Conservation (phyloP, 805 yeast species). For the Wickerhamiella vanderwaltii region DNA sequence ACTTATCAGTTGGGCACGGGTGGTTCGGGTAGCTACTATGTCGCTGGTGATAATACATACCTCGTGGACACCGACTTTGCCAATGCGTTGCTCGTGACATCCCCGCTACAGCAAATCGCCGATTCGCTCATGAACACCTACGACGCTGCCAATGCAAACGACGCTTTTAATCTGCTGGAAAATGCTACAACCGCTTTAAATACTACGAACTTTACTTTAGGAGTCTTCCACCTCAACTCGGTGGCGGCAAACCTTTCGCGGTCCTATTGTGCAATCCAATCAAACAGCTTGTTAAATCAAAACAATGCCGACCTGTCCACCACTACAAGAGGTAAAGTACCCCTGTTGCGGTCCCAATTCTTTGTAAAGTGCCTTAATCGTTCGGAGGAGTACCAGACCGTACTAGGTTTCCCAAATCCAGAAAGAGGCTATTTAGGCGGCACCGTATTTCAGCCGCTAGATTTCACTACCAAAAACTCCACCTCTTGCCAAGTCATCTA, state of each 20-base stretch:
- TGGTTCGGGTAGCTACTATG: slow-evolving; percentile 26
- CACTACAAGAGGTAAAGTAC: slow-evolving; percentile 36
- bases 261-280: slow-evolving; percentile 62
- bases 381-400: slow-evolving; percentile 53
- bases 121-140: slow-evolving; percentile 5
- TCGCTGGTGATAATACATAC: slow-evolving; percentile 19
- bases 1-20: slow-evolving; percentile 49
- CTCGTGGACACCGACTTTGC: slow-evolving; percentile 60
- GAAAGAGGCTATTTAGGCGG: slow-evolving; percentile 38
- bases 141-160: neutral
- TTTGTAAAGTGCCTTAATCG: slow-evolving; percentile 47
- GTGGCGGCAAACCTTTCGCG: slow-evolving; percentile 29
- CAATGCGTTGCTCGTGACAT: slow-evolving; percentile 52
- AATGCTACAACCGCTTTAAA: neutral
- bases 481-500: slow-evolving; percentile 60
- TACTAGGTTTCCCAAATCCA: slow-evolving; percentile 32
- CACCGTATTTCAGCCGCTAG: slow-evolving; percentile 42
- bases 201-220: slow-evolving; percentile 22
- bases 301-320: slow-evolving; percentile 24
- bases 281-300: slow-evolving; percentile 36
- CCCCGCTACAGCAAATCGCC: slow-evolving; percentile 14
- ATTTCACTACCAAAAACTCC: slow-evolving; percentile 42
- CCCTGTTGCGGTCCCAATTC: slow-evolving; percentile 43
- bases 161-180: neutral
- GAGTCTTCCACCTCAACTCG: neutral